Base-by-base conservation (phyloP, 257 asterid genomes). In the Knoxia roxburghii region DNA sequence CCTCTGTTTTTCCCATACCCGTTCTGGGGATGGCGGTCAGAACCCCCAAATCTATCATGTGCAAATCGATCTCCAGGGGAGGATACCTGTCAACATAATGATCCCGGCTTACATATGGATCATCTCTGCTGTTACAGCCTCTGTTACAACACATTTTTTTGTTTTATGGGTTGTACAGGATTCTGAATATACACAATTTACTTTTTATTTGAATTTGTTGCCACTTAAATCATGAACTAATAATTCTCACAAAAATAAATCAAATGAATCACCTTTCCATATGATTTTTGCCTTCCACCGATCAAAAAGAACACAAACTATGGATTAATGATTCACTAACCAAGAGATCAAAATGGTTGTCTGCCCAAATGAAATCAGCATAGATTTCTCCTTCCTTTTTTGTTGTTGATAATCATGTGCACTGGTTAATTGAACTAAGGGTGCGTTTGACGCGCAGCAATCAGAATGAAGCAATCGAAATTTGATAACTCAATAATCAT, bases 31-130 rank as follows among this genome's bases (percentile, higher is more conserved):
- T 83, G 84, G 39, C 91, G 95, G 23, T 86, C 98, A 37, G 88
- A 67, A 15, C 72, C 82, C n/a, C 77, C 95, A 59, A 84, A 85
- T 74, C 89, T 82, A 30, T 82, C 91, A 37, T 70, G 91, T 21
- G 78, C 73, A 26, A 82, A 81, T 7, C 95, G 91, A 50, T 89
- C 96, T 51, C 72, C 89, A 27, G 65, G 1, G 84, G 75, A 37
- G 95, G 79, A 41, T 81, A 87, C 91, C 97, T 91, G 48, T 14
- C 73, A 29, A 73, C 78, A 68, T 73, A 84, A 21, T 92, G 88
- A 75, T 84, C 98, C 46, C 95, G 95, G 74, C 76, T 66, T 40
- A 71, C 94, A 76, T 84, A 89, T 56, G 89, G 81, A 59, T 87
- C 96, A 52, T 87, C 95, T 67, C 86, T 79, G 76, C 74, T 72